phyloP scores from a whole-genome alignment of 805 yeast species.

The Starmerella geochares region DNA sequence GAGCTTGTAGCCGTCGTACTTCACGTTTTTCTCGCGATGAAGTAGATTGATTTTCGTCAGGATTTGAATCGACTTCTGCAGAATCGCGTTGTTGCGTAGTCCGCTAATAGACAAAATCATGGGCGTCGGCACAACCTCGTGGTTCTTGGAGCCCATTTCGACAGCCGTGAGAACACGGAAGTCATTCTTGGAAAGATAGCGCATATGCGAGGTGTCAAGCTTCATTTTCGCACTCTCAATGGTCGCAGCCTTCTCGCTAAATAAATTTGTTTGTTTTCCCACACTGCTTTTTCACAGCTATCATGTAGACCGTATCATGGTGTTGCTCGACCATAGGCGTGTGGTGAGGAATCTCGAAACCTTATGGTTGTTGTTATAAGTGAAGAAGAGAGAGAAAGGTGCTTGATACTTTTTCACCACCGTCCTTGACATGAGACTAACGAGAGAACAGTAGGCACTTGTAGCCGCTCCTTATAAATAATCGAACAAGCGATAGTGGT shows the following conservation, averaged over 20 bases:
- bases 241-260: not conserved
- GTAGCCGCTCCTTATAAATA: no score
- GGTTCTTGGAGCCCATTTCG: conserved; percentile 83
- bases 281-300: not conserved
- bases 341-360: no score
- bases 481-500: not conserved
- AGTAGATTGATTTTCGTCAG: conserved; percentile 78
- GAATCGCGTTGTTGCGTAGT: conserved; percentile 61
- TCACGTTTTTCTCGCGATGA: conserved; percentile 73
- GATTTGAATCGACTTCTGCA: conserved; percentile 69
- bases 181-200: conserved; percentile 84
- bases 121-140: conserved; percentile 85
- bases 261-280: not conserved
- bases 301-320: conserved; percentile 2
- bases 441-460: no score
- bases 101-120: conserved; percentile 75
- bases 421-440: no score
- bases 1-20: conserved; percentile 86
- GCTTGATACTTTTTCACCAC: no score
- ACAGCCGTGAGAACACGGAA: conserved; percentile 74
- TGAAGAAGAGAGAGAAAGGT: no score
- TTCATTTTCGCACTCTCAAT: conserved; percentile 45
- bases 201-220: conserved; percentile 84
- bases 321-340: not conserved
- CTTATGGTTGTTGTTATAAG: no score